Conservation (phyloP, 176 grass and related monocot genomes). For the Oryza nivara region DNA sequence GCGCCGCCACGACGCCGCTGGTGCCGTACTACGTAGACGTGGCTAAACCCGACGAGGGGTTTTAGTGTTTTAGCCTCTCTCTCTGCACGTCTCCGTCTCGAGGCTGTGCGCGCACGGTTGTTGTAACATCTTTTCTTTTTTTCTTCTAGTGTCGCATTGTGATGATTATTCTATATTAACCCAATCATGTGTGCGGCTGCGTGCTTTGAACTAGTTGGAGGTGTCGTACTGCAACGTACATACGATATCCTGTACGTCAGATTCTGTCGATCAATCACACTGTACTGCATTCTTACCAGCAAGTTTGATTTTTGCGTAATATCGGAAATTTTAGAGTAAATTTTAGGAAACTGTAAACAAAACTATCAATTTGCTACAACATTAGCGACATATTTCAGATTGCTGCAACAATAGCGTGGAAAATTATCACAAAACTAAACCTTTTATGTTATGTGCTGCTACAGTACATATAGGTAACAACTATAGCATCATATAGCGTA, state of each 20-base stretch:
- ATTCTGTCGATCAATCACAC: not conserved
- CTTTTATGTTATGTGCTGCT: too few species aligned
- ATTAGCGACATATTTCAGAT: too few species aligned
- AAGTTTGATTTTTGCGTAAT: not conserved
- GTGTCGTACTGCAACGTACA: constrained; percentile 27
- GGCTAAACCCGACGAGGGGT: constrained; percentile 37
- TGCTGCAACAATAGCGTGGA: too few species aligned
- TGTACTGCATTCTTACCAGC: not conserved
- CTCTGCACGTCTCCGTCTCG: not conserved
- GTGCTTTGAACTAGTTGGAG: not conserved
- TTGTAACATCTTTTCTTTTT: constrained; percentile 24
- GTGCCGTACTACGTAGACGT: constrained; percentile 50
- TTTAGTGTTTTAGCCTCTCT: constrained; percentile 30
- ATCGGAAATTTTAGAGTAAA: too few species aligned
- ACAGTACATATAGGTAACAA: too few species aligned
- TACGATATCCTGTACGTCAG: constrained; percentile 8
- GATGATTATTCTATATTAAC: constrained; percentile 19
- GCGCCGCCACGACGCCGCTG: not conserved
- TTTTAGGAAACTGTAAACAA: too few species aligned
- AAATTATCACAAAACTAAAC: too few species aligned
- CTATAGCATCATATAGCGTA: too few species aligned
- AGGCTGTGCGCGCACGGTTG: not conserved
- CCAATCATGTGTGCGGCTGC: constrained; percentile 30
- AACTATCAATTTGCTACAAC: too few species aligned
- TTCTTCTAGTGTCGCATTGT: constrained; percentile 2